Base-by-base conservation (phyloP, 2,329 filamentous ascomycete species). In the Xylaria sp. region DNA sequence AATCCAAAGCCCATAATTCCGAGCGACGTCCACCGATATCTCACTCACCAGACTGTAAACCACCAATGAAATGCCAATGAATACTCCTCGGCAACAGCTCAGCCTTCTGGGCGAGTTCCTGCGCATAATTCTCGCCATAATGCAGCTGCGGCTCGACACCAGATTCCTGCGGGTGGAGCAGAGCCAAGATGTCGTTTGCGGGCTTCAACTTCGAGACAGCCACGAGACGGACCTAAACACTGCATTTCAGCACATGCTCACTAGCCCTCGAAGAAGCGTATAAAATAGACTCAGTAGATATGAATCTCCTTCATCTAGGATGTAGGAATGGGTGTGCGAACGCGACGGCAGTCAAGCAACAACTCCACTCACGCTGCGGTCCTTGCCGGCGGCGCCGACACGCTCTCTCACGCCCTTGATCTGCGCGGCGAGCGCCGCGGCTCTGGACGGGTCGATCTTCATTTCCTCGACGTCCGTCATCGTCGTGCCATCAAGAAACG, bases 171-270 rank as follows among this genome's bases (percentile, higher is more conserved):
- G 69, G 67, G 13, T 96, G 91, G 0, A 31, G 50, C 31, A 99
- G 87, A 33, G 94, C 91, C 62, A 97, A 85, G 74, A 99, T 92
- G 79, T 99, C 96, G 74, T 92, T 92, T 66, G 90, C 93, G 15
- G 96, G 95, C 81, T 99, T 98, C 72, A 97, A 86, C 81, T 99
- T 99, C 45, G 94, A 97, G 56, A 99, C 96, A 31, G 96, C 95
- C 47, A 99, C 94, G 44, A 99, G 86, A 53, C 96, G 90, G 69
- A 95, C 87, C 90, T 93, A 72, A 55, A 31, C 1, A 25, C 25
- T 29, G 61, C 38, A 64, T 62, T 58, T 64, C 69, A 66, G 51
- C 50, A 47, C 10, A n/a, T 11, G 22, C 15, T 61, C 51, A 36
- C 29, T n/a, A 49, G 5, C 29, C 31, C 1, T n/a, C 20, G 11